Evolutionary conservation across 2,329 filamentous ascomycete genomes (phyloP).

Genomic region (Nigrospora osmanthi): DNA sequence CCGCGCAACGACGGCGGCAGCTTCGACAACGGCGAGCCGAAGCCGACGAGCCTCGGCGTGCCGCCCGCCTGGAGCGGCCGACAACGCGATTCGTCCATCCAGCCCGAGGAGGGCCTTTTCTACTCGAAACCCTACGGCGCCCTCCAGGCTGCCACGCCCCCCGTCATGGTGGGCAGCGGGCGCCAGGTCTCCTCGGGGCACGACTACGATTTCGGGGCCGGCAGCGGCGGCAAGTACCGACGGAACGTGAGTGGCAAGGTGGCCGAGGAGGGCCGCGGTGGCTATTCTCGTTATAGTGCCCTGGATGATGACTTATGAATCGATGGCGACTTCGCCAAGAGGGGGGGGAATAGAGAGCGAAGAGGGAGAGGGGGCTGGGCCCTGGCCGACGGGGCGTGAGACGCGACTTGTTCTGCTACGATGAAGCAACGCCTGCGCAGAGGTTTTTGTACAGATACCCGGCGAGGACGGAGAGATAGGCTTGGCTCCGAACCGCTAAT

Average conservation of each 20-base stretch:
- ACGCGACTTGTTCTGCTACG: too few relatives aligned
- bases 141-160: slow-evolving; percentile 43
- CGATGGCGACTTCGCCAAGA: too few relatives aligned
- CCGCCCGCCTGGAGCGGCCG: slow-evolving; percentile 4
- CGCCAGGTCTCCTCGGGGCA: slow-evolving; percentile 53
- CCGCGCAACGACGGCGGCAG: slow-evolving; percentile 32
- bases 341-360: too few relatives aligned
- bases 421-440: too few relatives aligned
- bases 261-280: slow-evolving; percentile 59
- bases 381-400: too few relatives aligned
- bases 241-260: slow-evolving; percentile 67
- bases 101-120: slow-evolving; percentile 36
- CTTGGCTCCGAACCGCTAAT: too few relatives aligned
- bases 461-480: too few relatives aligned
- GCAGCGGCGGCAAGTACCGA: slow-evolving; percentile 25
- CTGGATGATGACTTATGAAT: slow-evolving; percentile 10
- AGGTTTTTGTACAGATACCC: too few relatives aligned
- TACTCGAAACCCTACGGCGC: slow-evolving; percentile 53
- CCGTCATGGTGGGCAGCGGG: slow-evolving; percentile 39
- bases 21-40: slow-evolving; percentile 26
- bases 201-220: slow-evolving; percentile 34
- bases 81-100: slow-evolving; percentile 36
- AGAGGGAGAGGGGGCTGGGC: too few relatives aligned
- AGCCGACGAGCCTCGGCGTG: slow-evolving; percentile 5
- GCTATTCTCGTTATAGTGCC: slow-evolving; percentile 18